Conservation (phyloP, 305 asterid species). For the Plantago lanceolata region DNA sequence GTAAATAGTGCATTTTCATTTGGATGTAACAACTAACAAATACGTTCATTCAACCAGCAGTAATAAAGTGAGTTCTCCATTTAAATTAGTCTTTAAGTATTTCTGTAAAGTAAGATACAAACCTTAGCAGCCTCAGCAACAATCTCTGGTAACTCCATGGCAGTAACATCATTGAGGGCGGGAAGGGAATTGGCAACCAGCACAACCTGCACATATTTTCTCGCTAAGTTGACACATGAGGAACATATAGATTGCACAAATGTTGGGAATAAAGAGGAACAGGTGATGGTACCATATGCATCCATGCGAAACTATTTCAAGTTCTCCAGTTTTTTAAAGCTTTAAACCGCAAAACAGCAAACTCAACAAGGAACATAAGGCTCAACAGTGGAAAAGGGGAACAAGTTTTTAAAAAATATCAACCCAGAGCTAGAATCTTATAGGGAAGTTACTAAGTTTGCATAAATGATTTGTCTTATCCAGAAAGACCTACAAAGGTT, state of each 20-base stretch:
- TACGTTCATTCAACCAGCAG: neutral
- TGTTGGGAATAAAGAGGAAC: neutral
- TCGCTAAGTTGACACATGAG: neutral
- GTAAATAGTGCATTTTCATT: too few species aligned
- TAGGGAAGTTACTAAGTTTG: too few species aligned
- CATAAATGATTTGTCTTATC: neutral
- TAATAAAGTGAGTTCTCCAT: too few species aligned
- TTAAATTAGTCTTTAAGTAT: neutral
- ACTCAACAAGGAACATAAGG: too few species aligned
- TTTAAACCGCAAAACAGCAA: too few species aligned
- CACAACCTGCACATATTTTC: slow-evolving; percentile 60
- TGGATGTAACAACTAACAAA: too few species aligned
- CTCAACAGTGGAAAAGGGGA: too few species aligned
- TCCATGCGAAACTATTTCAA: too few species aligned
- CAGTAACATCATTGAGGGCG: slow-evolving; percentile 86
- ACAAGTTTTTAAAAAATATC: too few species aligned
- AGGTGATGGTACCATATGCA: neutral
- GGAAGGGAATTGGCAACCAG: slow-evolving; percentile 96
- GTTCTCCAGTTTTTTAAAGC: too few species aligned
- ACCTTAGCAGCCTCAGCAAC: slow-evolving; percentile 99
- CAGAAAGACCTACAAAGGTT: neutral
- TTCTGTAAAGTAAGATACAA: slow-evolving; percentile 15
- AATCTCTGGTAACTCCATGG: slow-evolving; percentile 93
- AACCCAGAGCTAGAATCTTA: too few species aligned
- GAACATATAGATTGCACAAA: neutral